A percentile compares a stretch with the other conserved stretches of the same genome.
These are phyloP conservation scores for Picochlorum sp. DNA, from an alignment of 139 green algal species.

Conservation along the genomic window DNA sequence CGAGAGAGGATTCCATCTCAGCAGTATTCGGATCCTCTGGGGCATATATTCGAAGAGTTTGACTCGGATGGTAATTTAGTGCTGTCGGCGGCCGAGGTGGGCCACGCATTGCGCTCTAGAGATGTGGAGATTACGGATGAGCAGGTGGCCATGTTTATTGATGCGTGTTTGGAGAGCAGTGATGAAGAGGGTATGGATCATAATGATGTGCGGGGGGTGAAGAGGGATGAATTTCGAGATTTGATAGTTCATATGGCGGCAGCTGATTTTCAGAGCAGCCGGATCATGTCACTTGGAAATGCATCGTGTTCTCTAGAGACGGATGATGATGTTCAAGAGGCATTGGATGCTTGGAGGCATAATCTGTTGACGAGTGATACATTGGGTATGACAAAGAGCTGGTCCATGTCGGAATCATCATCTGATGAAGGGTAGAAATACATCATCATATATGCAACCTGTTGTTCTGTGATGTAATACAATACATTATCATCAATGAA, in stretches of 20 bases:
- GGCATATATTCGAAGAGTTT: slow-evolving; percentile 42
- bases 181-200: slow-evolving; percentile 5
- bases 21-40: slow-evolving; percentile 25
- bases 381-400: not conserved
- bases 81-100: slow-evolving; percentile 28
- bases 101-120: slow-evolving; percentile 21
- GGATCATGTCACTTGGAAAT: slow-evolving; percentile 1
- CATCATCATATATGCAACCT: too few species aligned
- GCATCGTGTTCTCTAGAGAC: slow-evolving; percentile 8
- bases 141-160: slow-evolving; percentile 32
- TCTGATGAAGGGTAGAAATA: too few species aligned
- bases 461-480: too few species aligned
- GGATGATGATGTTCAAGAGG: slow-evolving; percentile 24
- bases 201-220: slow-evolving; percentile 6
- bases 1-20: slow-evolving; percentile 26
- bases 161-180: slow-evolving; percentile 22
- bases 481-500: too few species aligned
- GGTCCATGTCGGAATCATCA: not conserved
- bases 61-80: slow-evolving; percentile 25
- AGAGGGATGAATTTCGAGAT: slow-evolving; percentile 26
- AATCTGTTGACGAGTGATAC: slow-evolving; percentile 3
- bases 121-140: slow-evolving; percentile 30
- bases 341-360: slow-evolving; percentile 20
- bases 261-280: slow-evolving; percentile 32
- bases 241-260: slow-evolving; percentile 44